Conservation (phyloP, 768 basidiomycete genomes). For the Kwoniella heveanensis region DNA sequence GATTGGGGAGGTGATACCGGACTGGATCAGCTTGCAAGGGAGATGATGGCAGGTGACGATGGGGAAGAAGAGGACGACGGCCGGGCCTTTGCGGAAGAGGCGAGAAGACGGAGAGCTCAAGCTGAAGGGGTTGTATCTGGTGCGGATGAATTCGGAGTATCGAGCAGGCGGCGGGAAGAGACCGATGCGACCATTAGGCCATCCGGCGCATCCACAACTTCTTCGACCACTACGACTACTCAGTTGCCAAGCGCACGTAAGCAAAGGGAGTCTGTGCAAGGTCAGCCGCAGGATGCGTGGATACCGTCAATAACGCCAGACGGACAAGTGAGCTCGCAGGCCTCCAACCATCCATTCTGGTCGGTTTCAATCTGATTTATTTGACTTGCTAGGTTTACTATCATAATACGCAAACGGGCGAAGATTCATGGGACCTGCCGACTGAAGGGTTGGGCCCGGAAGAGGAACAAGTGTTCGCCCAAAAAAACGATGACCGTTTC, state of each 20-base stretch:
- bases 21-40: conserved; percentile 42
- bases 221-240: conserved; percentile 1
- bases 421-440: conserved; percentile 77
- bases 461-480: conserved; percentile 10
- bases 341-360: too few species aligned
- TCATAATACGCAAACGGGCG: conserved; percentile 69
- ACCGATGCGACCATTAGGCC: conserved; percentile 35
- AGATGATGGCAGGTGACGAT: conserved; percentile 39
- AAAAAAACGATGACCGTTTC: conserved; percentile 29
- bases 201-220: conserved; percentile 6
- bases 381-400: conserved; percentile 99
- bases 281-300: conserved; percentile 67
- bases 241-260: conserved; percentile 4
- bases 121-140: conserved; percentile 3
- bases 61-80: conserved; percentile 20
- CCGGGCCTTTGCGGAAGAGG: conserved; percentile 9
- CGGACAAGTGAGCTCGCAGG: conserved; percentile 79
- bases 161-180: conserved; percentile 26
- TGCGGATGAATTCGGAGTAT: conserved; percentile 14
- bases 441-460: conserved; percentile 23
- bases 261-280: conserved; percentile 6
- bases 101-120: conserved; percentile 13
- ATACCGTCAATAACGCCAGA: conserved; percentile 79
- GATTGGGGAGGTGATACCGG: conserved; percentile 24
- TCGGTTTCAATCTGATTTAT: too few species aligned